Conservation (phyloP, 257 asterid species). For the Schizonepeta tenuifolia region DNA sequence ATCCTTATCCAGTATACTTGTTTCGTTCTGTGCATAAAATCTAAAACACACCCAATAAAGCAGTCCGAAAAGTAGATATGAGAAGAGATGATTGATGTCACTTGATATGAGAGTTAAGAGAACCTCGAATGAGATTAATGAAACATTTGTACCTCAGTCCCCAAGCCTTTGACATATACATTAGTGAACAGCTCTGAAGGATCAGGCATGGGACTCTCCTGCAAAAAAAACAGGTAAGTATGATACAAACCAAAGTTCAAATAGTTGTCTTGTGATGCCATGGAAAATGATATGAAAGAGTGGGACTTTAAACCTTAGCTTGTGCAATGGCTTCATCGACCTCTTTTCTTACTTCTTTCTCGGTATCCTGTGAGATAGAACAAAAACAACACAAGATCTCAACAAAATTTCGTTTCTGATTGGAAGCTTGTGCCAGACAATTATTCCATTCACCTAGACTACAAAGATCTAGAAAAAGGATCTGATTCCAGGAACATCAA, state of each 20-base stretch:
- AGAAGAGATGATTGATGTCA: conserved; percentile 8
- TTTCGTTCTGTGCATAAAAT: not conserved
- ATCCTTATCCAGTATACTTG: not conserved
- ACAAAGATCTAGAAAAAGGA: not conserved
- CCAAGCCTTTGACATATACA: conserved; percentile 77
- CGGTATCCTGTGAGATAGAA: conserved; percentile 68
- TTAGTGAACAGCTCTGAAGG: conserved; percentile 93
- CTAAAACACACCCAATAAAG: not conserved
- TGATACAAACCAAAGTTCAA: conserved; percentile 13
- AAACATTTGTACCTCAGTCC: conserved; percentile 74
- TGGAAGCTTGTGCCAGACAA: no score
- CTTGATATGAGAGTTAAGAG: not conserved
- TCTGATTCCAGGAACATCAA: conserved; percentile 5
- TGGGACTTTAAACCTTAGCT: conserved; percentile 80
- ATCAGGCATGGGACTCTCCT: conserved; percentile 94
- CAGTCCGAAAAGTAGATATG: not conserved
- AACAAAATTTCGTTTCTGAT: not conserved
- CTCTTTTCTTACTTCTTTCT: conserved; percentile 78
- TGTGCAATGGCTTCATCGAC: conserved; percentile 96
- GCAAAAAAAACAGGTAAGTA: conserved; percentile 43
- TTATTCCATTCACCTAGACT: conserved; percentile 28
- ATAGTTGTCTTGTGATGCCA: conserved; percentile 10
- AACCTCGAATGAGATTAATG: not conserved
- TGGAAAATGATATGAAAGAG: conserved; percentile 24
- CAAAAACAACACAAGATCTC: not conserved